A percentile compares a stretch with the other conserved stretches of the same genome.
These are phyloP conservation scores for Aurantiochytrium sp. DNA, from an alignment of 108 stramenopile genomes.

Conservation along the genomic window DNA sequence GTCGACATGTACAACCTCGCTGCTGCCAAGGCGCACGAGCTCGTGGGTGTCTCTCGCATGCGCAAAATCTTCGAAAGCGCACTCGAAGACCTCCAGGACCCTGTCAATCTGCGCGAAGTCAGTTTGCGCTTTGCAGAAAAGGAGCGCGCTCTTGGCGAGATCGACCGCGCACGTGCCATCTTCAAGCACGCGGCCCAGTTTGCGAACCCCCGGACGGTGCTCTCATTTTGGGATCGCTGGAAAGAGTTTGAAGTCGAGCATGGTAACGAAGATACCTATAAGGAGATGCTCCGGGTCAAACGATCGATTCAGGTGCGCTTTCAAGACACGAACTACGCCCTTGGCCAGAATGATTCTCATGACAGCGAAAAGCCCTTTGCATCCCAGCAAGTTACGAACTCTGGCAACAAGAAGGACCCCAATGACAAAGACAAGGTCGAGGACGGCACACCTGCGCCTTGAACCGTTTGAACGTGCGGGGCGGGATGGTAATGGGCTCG, in stretches of 20 bases:
- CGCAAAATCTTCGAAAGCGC: constrained; percentile 85
- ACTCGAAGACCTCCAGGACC: constrained; percentile 64
- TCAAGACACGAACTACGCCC: neutral
- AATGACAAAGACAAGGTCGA: too few relatives aligned
- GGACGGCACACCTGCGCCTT: too few relatives aligned
- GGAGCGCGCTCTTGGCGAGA: constrained; percentile 82
- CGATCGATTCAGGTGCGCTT: constrained; percentile 83
- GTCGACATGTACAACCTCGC: constrained; percentile 76
- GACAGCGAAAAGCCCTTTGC: too few relatives aligned
- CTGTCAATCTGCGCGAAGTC: constrained; percentile 64
- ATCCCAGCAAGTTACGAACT: too few relatives aligned
- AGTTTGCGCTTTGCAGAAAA: constrained; percentile 84
- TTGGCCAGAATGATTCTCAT: neutral
- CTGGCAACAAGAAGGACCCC: too few relatives aligned
- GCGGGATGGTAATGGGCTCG: too few relatives aligned
- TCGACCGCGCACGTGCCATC: constrained; percentile 85
- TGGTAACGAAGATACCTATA: constrained; percentile 96
- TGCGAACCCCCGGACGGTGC: constrained; percentile 75
- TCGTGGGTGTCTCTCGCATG: constrained; percentile 75
- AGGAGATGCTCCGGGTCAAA: constrained; percentile 89
- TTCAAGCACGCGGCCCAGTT: constrained; percentile 83
- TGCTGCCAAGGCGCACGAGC: constrained; percentile 75
- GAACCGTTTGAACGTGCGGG: too few relatives aligned
- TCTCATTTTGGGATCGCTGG: constrained; percentile 79
- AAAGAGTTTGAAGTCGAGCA: constrained; percentile 91